Evolutionary conservation across 129 eudicot genomes (phyloP), one percentile per base, ranked within the genome.

Genomic region (Logfia minima): DNA sequence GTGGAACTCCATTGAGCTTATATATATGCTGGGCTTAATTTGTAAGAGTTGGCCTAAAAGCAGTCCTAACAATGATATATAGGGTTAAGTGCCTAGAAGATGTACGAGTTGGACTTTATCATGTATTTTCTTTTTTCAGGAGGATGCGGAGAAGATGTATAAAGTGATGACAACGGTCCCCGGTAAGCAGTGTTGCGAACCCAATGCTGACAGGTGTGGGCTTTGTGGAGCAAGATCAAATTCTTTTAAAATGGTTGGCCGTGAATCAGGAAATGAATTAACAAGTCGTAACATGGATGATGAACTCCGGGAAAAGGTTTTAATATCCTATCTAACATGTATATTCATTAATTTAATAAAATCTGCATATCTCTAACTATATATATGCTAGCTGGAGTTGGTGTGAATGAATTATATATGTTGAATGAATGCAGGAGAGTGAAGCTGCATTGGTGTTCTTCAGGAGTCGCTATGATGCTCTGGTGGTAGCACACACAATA

Each of bases 361-460:
- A 39, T 39, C 48, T 39, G 14, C 48, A 2, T 39, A 39, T 35
- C 41, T 37, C 10, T 8, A 1, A 37, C 41, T 32, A 6, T 6
- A 7, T 37, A 37, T 37, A 37, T 37, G 7, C 7, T 34, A 35
- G 41, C 41, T 1, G 41, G 41, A 1, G 28, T 43, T 21, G 0
- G 66, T 60, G 26, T 10, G 1, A 22, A 23, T 70, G 37, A 70
- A 70, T 22, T 28, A 45, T 43, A 8, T 28, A 60, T 60, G 66
- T 28, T 64, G 19, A 64, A 16, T 29, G 13, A 71, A 80, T 66
- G 84, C 90, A 93, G 98, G 98, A 93, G 83, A 82, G 91, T 80
- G 91, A 90, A 81, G 89, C 98, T 69, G 98, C 96, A 70, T 81
- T 93, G 79, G 93, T 93, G 78, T 90, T 87, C 75, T 93, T 93